Conservation (phyloP, 176 grass and related monocot genomes). For the Phragmites australis region DNA sequence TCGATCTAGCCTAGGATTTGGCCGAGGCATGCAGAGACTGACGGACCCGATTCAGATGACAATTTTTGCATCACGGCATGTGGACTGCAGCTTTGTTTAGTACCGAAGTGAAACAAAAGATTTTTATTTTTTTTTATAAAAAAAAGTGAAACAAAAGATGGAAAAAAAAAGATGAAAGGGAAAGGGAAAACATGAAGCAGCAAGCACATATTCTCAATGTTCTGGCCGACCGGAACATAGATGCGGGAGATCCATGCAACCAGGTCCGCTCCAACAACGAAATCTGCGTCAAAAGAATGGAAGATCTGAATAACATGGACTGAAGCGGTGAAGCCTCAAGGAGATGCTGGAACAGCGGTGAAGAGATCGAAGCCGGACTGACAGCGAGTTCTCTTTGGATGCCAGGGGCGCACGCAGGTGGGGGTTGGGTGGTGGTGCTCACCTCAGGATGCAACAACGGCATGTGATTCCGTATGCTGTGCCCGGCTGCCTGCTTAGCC, state of each 20-base stretch:
- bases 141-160: background rate
- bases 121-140: too few species aligned
- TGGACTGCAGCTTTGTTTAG: background rate
- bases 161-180: background rate
- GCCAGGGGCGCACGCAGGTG: background rate
- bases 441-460: background rate
- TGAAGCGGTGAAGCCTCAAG: background rate
- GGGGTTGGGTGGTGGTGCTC: background rate
- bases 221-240: background rate
- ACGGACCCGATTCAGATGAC: background rate
- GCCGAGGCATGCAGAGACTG: background rate
- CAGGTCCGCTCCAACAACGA: background rate
- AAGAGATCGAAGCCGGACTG: background rate
- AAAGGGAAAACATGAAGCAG: background rate
- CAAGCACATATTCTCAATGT: background rate
- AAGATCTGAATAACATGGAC: background rate
- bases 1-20: background rate
- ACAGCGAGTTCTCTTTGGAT: background rate
- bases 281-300: background rate
- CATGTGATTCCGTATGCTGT: conserved; percentile 38
- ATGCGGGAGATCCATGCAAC: background rate
- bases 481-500: background rate
- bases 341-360: background rate
- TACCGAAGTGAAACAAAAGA: background rate
- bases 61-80: background rate